Evolutionary conservation across 1,139 yeast species (phyloP).

Genomic region (Martiniozyma asiatica): DNA sequence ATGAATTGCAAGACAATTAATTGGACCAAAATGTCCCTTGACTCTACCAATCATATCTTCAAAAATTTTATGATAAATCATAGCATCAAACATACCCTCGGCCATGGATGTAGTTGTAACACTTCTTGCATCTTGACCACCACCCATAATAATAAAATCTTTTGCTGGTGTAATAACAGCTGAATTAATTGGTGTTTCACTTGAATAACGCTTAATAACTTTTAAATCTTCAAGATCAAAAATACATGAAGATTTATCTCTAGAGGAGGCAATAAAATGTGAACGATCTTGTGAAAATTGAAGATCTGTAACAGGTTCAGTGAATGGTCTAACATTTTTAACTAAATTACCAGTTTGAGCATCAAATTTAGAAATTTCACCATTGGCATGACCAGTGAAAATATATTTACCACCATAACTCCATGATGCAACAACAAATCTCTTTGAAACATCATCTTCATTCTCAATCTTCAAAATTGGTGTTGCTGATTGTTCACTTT

Average conservation of each 20-base stretch:
- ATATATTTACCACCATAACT: slow-evolving; percentile 62
- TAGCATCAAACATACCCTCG: slow-evolving; percentile 95
- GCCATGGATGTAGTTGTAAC: slow-evolving; percentile 91
- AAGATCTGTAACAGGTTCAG: slow-evolving; percentile 70
- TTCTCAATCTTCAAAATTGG: slow-evolving; percentile 51
- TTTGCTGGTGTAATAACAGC: slow-evolving; percentile 90
- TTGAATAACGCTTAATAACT: slow-evolving; percentile 60
- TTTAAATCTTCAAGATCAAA: slow-evolving; percentile 69
- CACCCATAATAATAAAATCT: slow-evolving; percentile 88
- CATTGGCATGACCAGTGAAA: slow-evolving; percentile 83
- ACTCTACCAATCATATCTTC: slow-evolving; percentile 95
- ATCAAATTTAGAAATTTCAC: slow-evolving; percentile 70
- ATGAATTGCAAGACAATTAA: slow-evolving; percentile 85
- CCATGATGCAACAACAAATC: slow-evolving; percentile 85
- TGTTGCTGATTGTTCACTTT: slow-evolving; percentile 29
- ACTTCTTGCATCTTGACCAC: slow-evolving; percentile 98
- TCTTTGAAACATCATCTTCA: slow-evolving; percentile 41
- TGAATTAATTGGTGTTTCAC: slow-evolving; percentile 92
- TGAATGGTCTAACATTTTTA: slow-evolving; percentile 50
- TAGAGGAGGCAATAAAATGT: slow-evolving; percentile 84
- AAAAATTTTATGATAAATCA: slow-evolving; percentile 90
- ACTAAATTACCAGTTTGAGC: slow-evolving; percentile 63
- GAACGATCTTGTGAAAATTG: slow-evolving; percentile 83
- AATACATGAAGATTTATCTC: slow-evolving; percentile 80
- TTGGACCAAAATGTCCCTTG: slow-evolving; percentile 98